Evolutionary conservation across 441 rosid species (phyloP).

Genomic region (Populus trichocarpa): DNA sequence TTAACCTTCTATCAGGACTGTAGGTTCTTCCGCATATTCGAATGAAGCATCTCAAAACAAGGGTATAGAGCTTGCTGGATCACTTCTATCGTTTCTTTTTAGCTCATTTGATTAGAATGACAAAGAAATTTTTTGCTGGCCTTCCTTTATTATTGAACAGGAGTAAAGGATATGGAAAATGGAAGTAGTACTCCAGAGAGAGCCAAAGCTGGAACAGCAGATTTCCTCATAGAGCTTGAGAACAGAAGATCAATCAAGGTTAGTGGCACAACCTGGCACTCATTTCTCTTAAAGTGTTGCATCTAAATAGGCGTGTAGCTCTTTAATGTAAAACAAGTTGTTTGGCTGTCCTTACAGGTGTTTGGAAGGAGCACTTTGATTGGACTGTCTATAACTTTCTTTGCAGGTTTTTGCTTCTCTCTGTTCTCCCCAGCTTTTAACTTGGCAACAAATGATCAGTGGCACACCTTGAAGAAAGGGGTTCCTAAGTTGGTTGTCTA

Average conservation of each 20-base stretch:
- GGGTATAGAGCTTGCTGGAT: constrained; percentile 26
- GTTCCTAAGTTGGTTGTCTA: constrained; percentile 49
- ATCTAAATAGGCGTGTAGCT: neutral
- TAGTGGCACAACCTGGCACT: neutral
- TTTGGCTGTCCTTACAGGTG: constrained; percentile 43
- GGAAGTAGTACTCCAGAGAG: constrained; percentile 30
- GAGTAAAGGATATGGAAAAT: constrained; percentile 36
- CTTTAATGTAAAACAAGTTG: neutral
- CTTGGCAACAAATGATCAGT: constrained; percentile 91
- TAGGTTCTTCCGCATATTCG: constrained; percentile 15
- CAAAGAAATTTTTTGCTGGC: neutral
- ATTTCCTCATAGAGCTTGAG: constrained; percentile 69
- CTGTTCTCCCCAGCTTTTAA: constrained; percentile 93
- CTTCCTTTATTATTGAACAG: constrained; percentile 15
- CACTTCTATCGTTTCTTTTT: neutral
- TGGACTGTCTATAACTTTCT: constrained; percentile 67
- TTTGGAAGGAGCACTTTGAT: constrained; percentile 69
- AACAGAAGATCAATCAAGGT: constrained; percentile 85
- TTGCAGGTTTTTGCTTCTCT: constrained; percentile 81
- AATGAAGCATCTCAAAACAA: constrained; percentile 21
- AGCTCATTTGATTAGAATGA: neutral
- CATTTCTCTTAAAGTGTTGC: neutral
- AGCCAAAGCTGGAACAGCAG: constrained; percentile 71
- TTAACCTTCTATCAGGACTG: constrained; percentile 25
- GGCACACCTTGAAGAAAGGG: constrained; percentile 42